Base-by-base conservation (phyloP, 2,329 filamentous ascomycete species). In the Gaeumannomyces tritici region DNA sequence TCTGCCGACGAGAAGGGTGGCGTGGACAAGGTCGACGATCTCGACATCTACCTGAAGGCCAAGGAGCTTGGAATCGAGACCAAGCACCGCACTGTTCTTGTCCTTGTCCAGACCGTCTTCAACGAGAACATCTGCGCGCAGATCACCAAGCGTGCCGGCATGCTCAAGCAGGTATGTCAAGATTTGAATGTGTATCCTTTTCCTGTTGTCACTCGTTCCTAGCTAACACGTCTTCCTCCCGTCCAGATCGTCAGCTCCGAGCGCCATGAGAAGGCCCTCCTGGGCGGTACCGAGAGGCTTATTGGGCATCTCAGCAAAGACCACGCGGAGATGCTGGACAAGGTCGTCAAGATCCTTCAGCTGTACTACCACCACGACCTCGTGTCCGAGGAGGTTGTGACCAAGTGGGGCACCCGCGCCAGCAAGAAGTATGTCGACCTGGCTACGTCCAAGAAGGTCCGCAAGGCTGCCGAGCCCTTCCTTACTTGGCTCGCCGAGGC, bases 351-450 rank as follows among this genome's bases (percentile, higher is more conserved):
- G 75, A 90, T 99, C 70, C 83, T 99, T 66, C 85, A 96, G 75
- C 84, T 89, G 70, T 89, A 93, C 79, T 99, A 98, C 77, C 86
- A 97, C 77, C 83, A 91, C 71, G 95, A 99, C 69, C 83, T 99
- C 62, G 80, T 96, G 70, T 87, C 83, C 61, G 95, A 99, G 80
- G 93, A 96, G 66, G 85, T 92, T 21, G 86, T 96, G 73, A 90
- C 88, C 77, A 88, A 89, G 69, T 99, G 95, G 93, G 93, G 93
- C 67, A 83, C 85, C 73, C 96, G 95, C 83, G 92, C 93, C 64
- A 96, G 91, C 85, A 97, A 96, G 88, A 97, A 97, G 81, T 98
- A 98, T 74, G 90, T 96, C 69, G 93, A 98, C 74, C 77, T 96
- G 65, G 74, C 88, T 64, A 93, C 87, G 65, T 96, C 91, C 79